Evolutionary conservation across 345 rosid genomes (phyloP), one percentile per base, ranked within the genome.

Genomic region (Kernera saxatilis): DNA sequence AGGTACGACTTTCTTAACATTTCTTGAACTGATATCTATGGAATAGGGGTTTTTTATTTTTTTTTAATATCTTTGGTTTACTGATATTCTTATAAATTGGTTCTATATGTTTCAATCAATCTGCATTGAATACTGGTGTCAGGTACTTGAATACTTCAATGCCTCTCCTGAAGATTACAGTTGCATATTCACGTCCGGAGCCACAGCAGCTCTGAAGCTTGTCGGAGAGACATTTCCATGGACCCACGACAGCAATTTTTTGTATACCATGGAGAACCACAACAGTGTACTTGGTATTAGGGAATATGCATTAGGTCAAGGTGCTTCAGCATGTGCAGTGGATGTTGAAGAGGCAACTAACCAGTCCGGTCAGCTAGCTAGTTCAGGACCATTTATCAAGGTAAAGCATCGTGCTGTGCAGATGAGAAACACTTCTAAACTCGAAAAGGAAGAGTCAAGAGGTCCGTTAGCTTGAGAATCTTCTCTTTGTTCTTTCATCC

Each of bases 241-340:
- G 99, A 84, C 83, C 67, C 43, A 72, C 0, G 61, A 67, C 39
- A 87, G 97, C 79, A 71, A 76, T 70, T 94, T 83, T 78, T 78
- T 86, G 88, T 91, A 94, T 73, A 83, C 97, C 7, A 84, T 82
- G 89, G 99, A 91, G 80, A 94, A 94, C 77, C 97, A 94, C 76
- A 94, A 94, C 64, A 94, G 99, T 51, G 99, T 91, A 49, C 95
- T 91, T 70, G 99, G 99, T 69, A 89, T 94, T 54, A 84, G 99
- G 84, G 97, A 93, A 94, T 93, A 93, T 89, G 97, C 97, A 72
- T 90, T 94, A 56, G 77, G 70, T 64, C 79, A 78, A 80, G 97
- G 97, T 53, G 91, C 90, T 79, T 82, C 91, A 68, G 90, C 93
- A 29, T 81, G 84, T 83, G 97, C 96, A 11, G 76, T 89, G 40